phyloP scores from a whole-genome alignment of 2,329 filamentous ascomycete species.

The Ophiocordyceps polyrhachis-furcata region DNA sequence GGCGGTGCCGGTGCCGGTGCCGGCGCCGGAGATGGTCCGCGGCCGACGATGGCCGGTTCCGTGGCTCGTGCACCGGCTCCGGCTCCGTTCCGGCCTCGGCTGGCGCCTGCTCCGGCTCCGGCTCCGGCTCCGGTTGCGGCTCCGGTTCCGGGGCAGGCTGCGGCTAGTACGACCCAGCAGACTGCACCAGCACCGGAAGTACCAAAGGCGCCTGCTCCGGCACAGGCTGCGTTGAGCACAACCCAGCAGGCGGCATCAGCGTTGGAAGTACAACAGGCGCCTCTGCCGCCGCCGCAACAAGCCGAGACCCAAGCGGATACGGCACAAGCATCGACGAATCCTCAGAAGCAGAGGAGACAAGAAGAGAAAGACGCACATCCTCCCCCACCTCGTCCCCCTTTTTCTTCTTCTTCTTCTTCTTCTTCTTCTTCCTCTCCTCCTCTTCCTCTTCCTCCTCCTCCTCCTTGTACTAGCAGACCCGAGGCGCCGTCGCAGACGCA shows the following conservation, averaged over 20 bases:
- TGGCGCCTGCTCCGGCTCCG: constrained; percentile 2
- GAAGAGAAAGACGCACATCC: too few species aligned
- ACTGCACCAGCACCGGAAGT: neutral
- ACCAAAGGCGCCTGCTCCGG: neutral
- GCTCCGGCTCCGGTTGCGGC: neutral
- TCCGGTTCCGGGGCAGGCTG: neutral
- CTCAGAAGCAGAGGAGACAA: too few species aligned
- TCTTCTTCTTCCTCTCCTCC: too few species aligned
- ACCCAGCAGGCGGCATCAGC: neutral
- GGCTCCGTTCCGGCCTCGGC: neutral
- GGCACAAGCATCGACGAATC: neutral
- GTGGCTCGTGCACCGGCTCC: too few species aligned
- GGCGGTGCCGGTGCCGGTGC: too few species aligned
- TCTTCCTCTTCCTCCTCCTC: too few species aligned
- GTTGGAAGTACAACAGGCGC: neutral
- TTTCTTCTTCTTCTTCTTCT: too few species aligned
- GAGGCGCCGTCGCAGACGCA: too few species aligned
- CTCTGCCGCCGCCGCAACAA: neutral
- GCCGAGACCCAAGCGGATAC: neutral
- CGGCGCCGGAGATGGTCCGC: too few species aligned
- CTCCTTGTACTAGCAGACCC: too few species aligned
- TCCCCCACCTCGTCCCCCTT: neutral
- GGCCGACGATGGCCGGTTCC: too few species aligned
- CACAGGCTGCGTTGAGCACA: neutral
- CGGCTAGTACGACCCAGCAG: neutral